phyloP scores from a whole-genome alignment of 371 early-diverging fungal genomes.

The Rhizopus arrhizus region DNA sequence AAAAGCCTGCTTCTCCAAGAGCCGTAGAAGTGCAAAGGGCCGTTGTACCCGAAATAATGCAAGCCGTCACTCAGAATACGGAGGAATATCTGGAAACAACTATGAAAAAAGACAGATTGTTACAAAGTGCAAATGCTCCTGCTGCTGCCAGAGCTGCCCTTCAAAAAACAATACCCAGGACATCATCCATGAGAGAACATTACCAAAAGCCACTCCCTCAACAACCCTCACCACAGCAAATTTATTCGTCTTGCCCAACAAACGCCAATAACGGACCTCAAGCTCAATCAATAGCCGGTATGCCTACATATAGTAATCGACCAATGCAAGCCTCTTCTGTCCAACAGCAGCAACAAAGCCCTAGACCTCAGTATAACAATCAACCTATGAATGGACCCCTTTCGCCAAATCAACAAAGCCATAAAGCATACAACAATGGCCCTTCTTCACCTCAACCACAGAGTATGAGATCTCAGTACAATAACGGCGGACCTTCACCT shows the following conservation, averaged over 20 bases:
- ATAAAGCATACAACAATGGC: too few relatives aligned
- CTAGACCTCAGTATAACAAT: neutral
- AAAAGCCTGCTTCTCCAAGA: constrained; percentile 29
- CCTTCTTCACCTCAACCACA: too few relatives aligned
- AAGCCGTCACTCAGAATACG: constrained; percentile 32
- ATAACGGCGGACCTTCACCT: constrained; percentile 3
- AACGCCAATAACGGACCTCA: neutral
- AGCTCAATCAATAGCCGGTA: neutral
- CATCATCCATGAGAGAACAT: neutral
- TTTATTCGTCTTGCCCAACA: neutral
- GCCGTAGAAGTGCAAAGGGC: constrained; percentile 29
- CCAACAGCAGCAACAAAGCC: neutral
- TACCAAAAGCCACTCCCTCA: neutral
- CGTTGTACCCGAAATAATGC: constrained; percentile 30
- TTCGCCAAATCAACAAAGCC: constrained; percentile 1
- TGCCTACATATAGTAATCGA: neutral
- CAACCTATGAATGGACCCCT: constrained; percentile 6
- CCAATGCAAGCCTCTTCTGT: constrained; percentile 6
- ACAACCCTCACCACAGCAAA: constrained; percentile 3
- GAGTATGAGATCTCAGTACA: too few relatives aligned
- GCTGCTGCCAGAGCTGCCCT: constrained; percentile 1
- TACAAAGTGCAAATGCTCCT: constrained; percentile 4
- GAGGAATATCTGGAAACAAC: constrained; percentile 19
- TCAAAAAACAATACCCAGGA: neutral
- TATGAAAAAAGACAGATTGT: neutral